Percentiles rank a stretch among this genome's conserved stretches.
Conservation (phyloP, 2,329 filamentous ascomycete species). For the Talaromyces sp. region DNA sequence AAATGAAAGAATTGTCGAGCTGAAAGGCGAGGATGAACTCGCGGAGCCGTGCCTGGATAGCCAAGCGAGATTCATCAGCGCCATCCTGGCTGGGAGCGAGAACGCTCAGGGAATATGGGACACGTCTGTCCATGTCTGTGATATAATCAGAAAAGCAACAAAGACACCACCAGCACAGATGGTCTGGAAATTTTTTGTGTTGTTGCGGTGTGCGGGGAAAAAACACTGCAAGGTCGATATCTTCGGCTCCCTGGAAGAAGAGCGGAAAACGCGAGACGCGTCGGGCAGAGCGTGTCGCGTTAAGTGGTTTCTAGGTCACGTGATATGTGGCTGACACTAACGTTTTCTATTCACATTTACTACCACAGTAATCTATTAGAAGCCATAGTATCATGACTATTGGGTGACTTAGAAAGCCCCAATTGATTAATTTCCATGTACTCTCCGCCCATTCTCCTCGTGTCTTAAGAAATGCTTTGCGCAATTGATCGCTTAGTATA, state of each 20-base stretch:
- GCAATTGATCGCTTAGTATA: neutral
- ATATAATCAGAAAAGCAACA: neutral
- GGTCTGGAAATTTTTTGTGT: conserved; percentile 5
- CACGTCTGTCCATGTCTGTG: conserved; percentile 72
- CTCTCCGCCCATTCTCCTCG: too few species aligned
- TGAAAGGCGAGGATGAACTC: conserved; percentile 92
- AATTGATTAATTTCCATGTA: neutral
- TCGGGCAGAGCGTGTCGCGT: neutral
- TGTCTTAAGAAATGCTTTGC: neutral
- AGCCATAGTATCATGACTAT: too few species aligned
- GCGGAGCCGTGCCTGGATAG: conserved; percentile 73
- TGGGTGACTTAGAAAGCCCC: too few species aligned
- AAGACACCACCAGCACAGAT: neutral
- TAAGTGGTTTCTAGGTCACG: neutral
- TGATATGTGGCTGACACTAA: neutral
- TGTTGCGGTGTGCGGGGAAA: conserved; percentile 6
- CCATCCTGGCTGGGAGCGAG: conserved; percentile 64
- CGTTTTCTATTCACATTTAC: neutral
- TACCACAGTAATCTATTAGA: too few species aligned
- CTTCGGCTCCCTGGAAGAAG: neutral
- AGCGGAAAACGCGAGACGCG: neutral
- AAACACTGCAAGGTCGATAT: neutral
- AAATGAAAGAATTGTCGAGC: conserved; percentile 90
- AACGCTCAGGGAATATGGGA: conserved; percentile 78
- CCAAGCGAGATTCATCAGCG: conserved; percentile 62